Evolutionary conservation across 2,329 filamentous ascomycete genomes (phyloP).

Genomic region (Pestalotiopsis sp.): DNA sequence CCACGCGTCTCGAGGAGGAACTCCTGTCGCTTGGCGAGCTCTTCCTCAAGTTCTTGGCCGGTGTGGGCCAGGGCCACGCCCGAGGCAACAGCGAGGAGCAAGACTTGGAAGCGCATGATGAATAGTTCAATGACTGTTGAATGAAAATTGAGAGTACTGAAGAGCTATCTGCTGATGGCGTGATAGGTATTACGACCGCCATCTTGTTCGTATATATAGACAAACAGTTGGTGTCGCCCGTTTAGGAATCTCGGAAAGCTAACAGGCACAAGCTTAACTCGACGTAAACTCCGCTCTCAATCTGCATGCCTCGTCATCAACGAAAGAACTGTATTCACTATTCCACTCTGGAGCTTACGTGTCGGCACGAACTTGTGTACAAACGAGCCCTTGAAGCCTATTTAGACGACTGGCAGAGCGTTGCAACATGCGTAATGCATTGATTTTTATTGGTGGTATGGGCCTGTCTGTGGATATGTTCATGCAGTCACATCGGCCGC

Average conservation of each 20-base stretch:
- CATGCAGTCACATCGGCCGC: not conserved
- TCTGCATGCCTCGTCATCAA: not conserved
- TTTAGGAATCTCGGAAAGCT: not conserved
- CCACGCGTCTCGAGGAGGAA: slow-evolving; percentile 43
- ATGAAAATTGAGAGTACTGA: not conserved
- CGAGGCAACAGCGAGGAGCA: slow-evolving; percentile 18
- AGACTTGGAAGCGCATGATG: slow-evolving; percentile 27
- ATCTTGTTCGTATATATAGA: not conserved
- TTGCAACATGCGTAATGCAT: not conserved
- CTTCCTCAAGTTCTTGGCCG: slow-evolving; percentile 48
- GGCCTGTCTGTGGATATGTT: not conserved
- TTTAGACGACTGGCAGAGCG: not conserved
- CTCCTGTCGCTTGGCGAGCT: slow-evolving; percentile 49
- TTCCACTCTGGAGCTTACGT: not conserved
- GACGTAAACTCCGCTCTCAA: not conserved
- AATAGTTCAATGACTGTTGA: no score
- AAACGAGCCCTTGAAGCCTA: not conserved
- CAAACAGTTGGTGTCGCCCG: not conserved
- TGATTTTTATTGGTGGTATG: not conserved
- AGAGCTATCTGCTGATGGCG: not conserved
- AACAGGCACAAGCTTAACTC: not conserved
- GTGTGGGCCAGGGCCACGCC: slow-evolving; percentile 41
- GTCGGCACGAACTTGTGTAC: not conserved
- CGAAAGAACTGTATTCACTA: not conserved
- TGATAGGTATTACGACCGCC: not conserved